Percentiles rank a stretch among this genome's conserved stretches.
phyloP scores from a whole-genome alignment of 129 eudicot genomes.

The Lonicera japonica region DNA sequence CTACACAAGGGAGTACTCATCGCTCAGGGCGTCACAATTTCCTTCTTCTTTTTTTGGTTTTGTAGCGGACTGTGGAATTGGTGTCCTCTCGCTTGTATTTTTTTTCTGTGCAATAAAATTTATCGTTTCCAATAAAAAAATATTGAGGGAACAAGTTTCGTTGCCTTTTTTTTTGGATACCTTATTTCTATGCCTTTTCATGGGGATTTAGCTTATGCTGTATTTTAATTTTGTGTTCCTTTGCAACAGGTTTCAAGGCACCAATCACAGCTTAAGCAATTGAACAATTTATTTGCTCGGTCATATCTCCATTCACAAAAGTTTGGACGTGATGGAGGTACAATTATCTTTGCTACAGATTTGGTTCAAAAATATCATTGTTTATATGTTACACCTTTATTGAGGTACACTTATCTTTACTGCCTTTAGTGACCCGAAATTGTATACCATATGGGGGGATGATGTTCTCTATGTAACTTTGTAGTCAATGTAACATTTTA shows the following conservation, averaged over 20 bases:
- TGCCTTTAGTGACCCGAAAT: too few relatives aligned
- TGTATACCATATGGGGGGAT: too few relatives aligned
- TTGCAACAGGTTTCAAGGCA: conserved; percentile 48
- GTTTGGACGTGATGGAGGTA: conserved; percentile 41
- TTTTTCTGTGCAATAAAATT: not conserved
- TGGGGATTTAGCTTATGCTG: not conserved
- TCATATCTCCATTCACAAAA: conserved; percentile 34
- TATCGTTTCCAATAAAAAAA: too few relatives aligned
- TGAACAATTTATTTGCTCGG: conserved; percentile 36
- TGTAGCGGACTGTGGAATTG: too few relatives aligned
- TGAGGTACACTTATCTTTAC: not conserved
- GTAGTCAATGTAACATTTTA: not conserved
- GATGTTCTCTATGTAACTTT: too few relatives aligned
- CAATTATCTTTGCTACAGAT: not conserved
- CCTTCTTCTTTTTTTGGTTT: too few relatives aligned
- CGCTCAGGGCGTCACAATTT: too few relatives aligned
- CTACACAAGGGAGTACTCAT: too few relatives aligned
- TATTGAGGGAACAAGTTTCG: not conserved
- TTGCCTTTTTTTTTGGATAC: not conserved
- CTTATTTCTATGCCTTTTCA: not conserved
- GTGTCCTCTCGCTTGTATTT: too few relatives aligned
- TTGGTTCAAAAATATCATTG: not conserved
- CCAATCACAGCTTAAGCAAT: conserved; percentile 34
- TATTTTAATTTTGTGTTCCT: conserved; percentile 5
- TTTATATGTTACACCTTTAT: not conserved